Conservation (phyloP, 1,139 yeast genomes). For the Taphrina deformans region DNA sequence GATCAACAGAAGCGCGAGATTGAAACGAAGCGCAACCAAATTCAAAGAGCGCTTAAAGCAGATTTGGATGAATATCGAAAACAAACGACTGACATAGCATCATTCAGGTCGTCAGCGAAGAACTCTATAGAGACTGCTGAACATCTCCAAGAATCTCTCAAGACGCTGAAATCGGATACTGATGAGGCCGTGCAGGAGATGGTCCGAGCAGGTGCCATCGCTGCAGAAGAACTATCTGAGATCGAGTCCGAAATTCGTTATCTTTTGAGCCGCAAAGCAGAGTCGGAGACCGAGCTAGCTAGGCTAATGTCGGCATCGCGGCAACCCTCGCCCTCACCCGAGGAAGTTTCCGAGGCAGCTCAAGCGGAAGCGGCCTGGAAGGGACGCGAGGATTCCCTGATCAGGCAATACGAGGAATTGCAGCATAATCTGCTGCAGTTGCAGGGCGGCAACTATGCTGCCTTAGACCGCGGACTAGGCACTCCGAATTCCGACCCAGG, state of each 20-base stretch:
- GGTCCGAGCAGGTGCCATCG: slow-evolving; percentile 9
- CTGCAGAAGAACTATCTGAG: slow-evolving; percentile 25
- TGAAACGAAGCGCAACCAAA: slow-evolving; percentile 46
- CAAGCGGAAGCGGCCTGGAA: slow-evolving; percentile 14
- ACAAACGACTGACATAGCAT: slow-evolving; percentile 18
- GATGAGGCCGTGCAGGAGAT: slow-evolving; percentile 13
- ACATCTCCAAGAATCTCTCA: background rate
- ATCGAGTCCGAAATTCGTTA: slow-evolving; percentile 30
- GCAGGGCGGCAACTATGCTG: background rate
- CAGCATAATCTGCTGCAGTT: slow-evolving; percentile 7
- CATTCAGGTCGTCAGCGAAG: slow-evolving; percentile 2
- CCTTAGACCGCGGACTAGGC: background rate
- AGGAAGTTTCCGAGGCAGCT: slow-evolving; percentile 14
- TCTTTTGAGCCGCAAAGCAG: slow-evolving; percentile 22
- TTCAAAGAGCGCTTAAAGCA: slow-evolving; percentile 42
- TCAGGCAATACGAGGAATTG: slow-evolving; percentile 23
- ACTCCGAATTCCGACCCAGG: slow-evolving; percentile 16
- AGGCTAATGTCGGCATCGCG: slow-evolving; percentile 10
- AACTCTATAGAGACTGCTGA: slow-evolving; percentile 4
- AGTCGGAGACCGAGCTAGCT: slow-evolving; percentile 21
- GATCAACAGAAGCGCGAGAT: slow-evolving; percentile 50
- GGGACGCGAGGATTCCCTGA: slow-evolving; percentile 24
- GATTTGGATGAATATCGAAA: slow-evolving; percentile 40
- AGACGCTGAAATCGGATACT: background rate
- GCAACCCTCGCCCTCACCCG: slow-evolving; percentile 14